These are phyloP conservation scores for Ambrosia trifida DNA, from an alignment of 129 eudicot species.

Conservation along the genomic window DNA sequence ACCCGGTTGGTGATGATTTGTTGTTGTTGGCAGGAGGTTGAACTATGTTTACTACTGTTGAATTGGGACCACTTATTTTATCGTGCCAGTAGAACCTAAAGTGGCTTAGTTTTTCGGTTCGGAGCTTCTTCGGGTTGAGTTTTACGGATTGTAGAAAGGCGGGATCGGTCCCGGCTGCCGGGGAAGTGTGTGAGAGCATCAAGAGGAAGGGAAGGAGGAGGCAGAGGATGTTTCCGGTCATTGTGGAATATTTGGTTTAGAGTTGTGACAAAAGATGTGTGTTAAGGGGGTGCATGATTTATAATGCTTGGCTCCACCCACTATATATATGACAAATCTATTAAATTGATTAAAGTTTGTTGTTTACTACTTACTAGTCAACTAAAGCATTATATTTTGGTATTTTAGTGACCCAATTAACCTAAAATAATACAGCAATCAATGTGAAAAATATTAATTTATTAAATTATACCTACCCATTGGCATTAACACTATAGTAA, in stretches of 20 bases:
- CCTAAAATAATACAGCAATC: too few relatives aligned
- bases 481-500: too few relatives aligned
- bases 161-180: background rate
- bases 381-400: too few relatives aligned
- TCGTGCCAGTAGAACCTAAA: constrained; percentile 69
- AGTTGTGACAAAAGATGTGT: constrained; percentile 1
- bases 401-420: too few relatives aligned
- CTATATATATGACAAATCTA: background rate
- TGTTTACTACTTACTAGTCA: background rate
- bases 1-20: constrained; percentile 30
- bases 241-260: background rate
- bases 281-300: constrained; percentile 19
- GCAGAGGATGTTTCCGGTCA: background rate
- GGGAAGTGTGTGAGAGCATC: background rate
- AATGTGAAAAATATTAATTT: too few relatives aligned
- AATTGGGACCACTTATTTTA: constrained; percentile 39
- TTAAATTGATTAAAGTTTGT: background rate
- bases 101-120: constrained; percentile 52
- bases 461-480: too few relatives aligned
- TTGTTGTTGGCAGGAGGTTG: constrained; percentile 29
- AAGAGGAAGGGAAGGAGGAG: background rate
- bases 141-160: constrained; percentile 24
- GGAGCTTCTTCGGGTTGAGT: constrained; percentile 21
- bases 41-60: constrained; percentile 40
- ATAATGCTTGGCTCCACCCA: constrained; percentile 11